Evolutionary conservation across 1,139 yeast species (phyloP).

Genomic region (Spathaspora sp.): DNA sequence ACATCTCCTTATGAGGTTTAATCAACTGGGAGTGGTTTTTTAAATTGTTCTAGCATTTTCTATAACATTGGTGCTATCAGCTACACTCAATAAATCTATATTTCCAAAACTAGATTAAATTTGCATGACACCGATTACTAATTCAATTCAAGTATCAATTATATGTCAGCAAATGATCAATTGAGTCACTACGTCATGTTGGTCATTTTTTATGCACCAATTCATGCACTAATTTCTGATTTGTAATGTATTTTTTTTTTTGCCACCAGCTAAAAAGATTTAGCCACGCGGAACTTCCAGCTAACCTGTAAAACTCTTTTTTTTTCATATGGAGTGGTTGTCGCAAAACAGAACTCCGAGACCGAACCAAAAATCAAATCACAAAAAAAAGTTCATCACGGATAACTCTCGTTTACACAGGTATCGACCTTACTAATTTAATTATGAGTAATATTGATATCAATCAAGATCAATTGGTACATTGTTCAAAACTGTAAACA

Average conservation of each 20-base stretch:
- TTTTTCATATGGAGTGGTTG: background rate
- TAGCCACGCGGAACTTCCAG: background rate
- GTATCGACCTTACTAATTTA: background rate
- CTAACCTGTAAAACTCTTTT: slow-evolving; percentile 3
- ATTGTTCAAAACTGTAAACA: background rate
- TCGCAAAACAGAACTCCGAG: slow-evolving; percentile 22
- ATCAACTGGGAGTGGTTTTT: background rate
- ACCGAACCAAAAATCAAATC: slow-evolving; percentile 13
- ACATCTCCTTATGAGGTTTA: background rate
- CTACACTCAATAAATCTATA: background rate
- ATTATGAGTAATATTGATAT: background rate
- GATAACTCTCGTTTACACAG: background rate
- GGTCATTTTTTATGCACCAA: background rate
- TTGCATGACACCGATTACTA: background rate
- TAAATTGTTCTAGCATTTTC: slow-evolving; percentile 2
- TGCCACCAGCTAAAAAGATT: slow-evolving; percentile 3
- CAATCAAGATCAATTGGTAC: background rate
- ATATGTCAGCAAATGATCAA: background rate
- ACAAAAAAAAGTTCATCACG: background rate
- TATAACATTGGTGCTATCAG: background rate
- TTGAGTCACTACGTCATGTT: background rate
- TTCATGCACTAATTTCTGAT: background rate
- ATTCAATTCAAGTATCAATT: background rate
- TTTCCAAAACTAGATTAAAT: background rate
- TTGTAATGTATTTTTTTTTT: background rate